Evolutionary conservation across 495 filamentous ascomycete genomes (phyloP).

Genomic region (Penicillium samsonianum): DNA sequence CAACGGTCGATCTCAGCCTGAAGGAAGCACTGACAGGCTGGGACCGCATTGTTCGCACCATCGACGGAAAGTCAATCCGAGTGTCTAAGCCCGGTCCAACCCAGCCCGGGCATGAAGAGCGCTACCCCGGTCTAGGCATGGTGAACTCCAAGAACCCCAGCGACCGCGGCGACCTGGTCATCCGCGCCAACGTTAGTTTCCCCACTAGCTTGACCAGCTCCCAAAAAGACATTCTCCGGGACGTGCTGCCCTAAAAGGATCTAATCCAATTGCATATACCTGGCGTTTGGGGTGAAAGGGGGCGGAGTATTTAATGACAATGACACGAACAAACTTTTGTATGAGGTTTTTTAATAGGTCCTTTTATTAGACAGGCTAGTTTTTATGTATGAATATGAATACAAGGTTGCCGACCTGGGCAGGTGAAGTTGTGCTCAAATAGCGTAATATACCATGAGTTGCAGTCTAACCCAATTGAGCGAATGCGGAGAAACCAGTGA

Average conservation of each 20-base stretch:
- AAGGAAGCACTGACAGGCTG: slow-evolving; percentile 98
- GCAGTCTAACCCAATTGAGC: slow-evolving; percentile 25
- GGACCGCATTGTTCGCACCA: slow-evolving; percentile 86
- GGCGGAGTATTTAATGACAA: slow-evolving; percentile 23
- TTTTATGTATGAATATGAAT: not conserved
- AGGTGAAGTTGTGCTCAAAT: not conserved
- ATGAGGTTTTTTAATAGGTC: not conserved
- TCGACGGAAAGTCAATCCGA: slow-evolving; percentile 81
- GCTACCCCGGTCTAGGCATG: slow-evolving; percentile 87
- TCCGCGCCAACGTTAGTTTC: slow-evolving; percentile 91
- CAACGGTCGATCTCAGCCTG: slow-evolving; percentile 76
- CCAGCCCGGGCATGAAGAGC: slow-evolving; percentile 73
- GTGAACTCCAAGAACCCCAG: slow-evolving; percentile 83
- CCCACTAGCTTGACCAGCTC: slow-evolving; percentile 68
- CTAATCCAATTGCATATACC: slow-evolving; percentile 28
- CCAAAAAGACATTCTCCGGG: slow-evolving; percentile 77
- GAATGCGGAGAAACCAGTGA: slow-evolving; percentile 29
- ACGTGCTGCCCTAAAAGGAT: slow-evolving; percentile 59
- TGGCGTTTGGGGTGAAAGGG: slow-evolving; percentile 33
- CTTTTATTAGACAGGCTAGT: not conserved
- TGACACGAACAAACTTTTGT: slow-evolving; percentile 4
- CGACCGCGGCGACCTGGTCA: slow-evolving; percentile 81
- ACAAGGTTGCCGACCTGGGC: not conserved
- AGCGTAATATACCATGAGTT: slow-evolving; percentile 11
- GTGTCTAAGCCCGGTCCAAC: slow-evolving; percentile 81